phyloP scores from a whole-genome alignment of 2,329 filamentous ascomycete genomes.

The Colletotrichum siamense region DNA sequence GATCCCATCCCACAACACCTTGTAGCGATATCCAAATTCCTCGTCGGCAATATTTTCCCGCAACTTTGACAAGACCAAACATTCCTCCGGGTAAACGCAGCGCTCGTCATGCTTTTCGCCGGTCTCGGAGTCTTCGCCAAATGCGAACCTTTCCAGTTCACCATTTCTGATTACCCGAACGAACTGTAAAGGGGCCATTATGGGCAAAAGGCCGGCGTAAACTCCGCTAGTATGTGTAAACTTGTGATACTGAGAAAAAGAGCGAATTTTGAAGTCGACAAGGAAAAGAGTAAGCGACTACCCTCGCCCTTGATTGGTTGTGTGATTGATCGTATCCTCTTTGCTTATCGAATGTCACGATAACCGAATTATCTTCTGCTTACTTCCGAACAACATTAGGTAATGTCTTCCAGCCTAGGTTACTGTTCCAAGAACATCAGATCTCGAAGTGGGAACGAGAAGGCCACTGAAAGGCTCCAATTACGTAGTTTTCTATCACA shows the following conservation, averaged over 20 bases:
- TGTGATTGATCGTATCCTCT: neutral
- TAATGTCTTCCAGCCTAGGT: neutral
- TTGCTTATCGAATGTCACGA: neutral
- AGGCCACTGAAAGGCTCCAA: neutral
- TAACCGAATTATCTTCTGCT: neutral
- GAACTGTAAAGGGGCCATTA: neutral
- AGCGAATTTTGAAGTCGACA: neutral
- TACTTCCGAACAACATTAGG: neutral
- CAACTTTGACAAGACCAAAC: neutral
- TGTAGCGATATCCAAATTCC: neutral
- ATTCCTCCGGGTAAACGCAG: neutral
- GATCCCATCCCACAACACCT: neutral
- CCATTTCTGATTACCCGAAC: neutral
- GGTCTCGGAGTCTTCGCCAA: neutral
- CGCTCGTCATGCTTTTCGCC: neutral
- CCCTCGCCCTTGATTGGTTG: neutral
- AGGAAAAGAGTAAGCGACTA: neutral
- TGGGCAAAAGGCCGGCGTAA: neutral
- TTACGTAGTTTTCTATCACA: neutral
- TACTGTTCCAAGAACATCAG: neutral
- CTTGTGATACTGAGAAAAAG: neutral
- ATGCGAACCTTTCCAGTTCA: neutral
- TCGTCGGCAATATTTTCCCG: neutral
- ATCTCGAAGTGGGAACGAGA: neutral
- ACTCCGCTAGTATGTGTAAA: neutral